phyloP scores from a whole-genome alignment of 495 filamentous ascomycete genomes.

The Pseudevernia furfuracea region DNA sequence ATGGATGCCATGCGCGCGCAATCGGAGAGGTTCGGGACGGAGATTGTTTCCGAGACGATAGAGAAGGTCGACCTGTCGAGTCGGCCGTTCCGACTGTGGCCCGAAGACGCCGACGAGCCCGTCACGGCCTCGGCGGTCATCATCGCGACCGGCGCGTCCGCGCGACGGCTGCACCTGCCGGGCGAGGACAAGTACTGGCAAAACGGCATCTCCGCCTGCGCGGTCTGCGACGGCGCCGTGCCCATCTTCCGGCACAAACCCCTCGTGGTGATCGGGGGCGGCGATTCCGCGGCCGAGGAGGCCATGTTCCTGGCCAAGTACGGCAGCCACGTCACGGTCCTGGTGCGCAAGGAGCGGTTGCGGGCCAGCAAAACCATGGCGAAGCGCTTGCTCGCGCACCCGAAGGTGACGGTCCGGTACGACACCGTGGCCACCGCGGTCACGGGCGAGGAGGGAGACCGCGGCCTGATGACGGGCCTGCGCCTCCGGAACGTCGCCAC shows the following conservation, averaged over 20 bases:
- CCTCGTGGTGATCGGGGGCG: slow-evolving; percentile 90
- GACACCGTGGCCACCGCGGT: slow-evolving; percentile 76
- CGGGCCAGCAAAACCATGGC: slow-evolving; percentile 90
- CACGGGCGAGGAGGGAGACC: slow-evolving; percentile 65
- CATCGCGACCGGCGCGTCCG: slow-evolving; percentile 91
- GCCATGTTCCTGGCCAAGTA: slow-evolving; percentile 97
- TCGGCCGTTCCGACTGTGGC: slow-evolving; percentile 86
- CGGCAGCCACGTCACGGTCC: slow-evolving; percentile 84
- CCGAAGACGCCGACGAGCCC: slow-evolving; percentile 61
- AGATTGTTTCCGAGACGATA: slow-evolving; percentile 88
- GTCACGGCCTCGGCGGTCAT: slow-evolving; percentile 87
- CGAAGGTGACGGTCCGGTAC: slow-evolving; percentile 83
- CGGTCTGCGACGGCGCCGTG: slow-evolving; percentile 94
- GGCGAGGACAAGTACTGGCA: slow-evolving; percentile 96
- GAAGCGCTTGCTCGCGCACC: slow-evolving; percentile 67
- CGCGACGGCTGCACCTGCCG: slow-evolving; percentile 68
- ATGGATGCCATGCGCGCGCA: slow-evolving; percentile 96
- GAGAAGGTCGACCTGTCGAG: slow-evolving; percentile 75
- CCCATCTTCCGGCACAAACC: slow-evolving; percentile 97
- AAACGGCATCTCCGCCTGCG: slow-evolving; percentile 90
- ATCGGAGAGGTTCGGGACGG: slow-evolving; percentile 82
- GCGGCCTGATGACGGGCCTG: slow-evolving; percentile 77
- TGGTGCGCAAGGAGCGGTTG: slow-evolving; percentile 79
- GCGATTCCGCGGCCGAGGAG: slow-evolving; percentile 96
- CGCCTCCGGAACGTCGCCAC: slow-evolving; percentile 69